phyloP scores from a whole-genome alignment of 345 rosid species.

The Stellera chamaejasme region DNA sequence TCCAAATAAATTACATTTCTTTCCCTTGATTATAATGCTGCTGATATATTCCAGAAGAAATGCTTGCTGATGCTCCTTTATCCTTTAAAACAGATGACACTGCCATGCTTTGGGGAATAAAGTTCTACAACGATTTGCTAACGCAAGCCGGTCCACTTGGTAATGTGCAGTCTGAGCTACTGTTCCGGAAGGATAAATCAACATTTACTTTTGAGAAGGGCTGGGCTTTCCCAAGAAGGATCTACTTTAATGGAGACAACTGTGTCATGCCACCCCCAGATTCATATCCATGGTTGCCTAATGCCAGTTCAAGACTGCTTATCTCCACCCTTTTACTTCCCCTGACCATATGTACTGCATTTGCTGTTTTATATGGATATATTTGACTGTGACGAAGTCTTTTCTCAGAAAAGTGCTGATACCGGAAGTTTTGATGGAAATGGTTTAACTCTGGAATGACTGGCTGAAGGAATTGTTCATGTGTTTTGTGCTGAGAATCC shows the following conservation, averaged over 20 bases:
- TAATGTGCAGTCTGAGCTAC: constrained; percentile 83
- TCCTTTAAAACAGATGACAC: constrained; percentile 54
- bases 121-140: constrained; percentile 75
- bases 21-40: no score
- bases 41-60: no score
- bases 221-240: constrained; percentile 87
- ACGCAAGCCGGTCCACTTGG: constrained; percentile 70
- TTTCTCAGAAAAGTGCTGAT: background rate
- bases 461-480: constrained; percentile 4
- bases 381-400: constrained; percentile 4
- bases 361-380: constrained; percentile 30
- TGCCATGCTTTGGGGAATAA: constrained; percentile 69
- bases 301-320: constrained; percentile 27
- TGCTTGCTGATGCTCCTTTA: no score
- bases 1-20: no score
- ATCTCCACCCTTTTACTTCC: constrained; percentile 19
- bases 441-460: constrained; percentile 1
- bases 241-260: constrained; percentile 84
- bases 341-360: constrained; percentile 20
- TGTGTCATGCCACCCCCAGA: constrained; percentile 91
- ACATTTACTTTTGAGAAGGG: constrained; percentile 74
- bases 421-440: constrained; percentile 8
- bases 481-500: constrained; percentile 2
- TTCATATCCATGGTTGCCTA: constrained; percentile 81
- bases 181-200: constrained; percentile 54